Base-by-base conservation (phyloP, 2,329 filamentous ascomycete genomes). In the Epichloe coenophiala region DNA sequence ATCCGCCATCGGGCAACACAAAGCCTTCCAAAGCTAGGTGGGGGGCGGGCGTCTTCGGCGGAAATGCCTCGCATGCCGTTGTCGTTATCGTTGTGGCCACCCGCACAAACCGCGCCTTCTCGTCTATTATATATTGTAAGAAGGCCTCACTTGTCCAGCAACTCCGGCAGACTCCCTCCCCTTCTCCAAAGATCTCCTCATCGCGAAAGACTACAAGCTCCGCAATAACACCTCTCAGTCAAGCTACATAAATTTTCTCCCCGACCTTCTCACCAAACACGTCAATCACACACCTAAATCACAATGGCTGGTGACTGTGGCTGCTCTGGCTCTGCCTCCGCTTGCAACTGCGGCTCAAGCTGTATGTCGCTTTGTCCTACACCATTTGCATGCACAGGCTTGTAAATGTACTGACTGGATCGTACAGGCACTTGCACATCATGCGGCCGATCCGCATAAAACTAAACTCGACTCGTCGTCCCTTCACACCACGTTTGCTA, bases 271-370 rank as follows among this genome's bases (percentile, higher is more conserved):
- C 11, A 31, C 31, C 31, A 9, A 19, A n/a, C 21, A 42, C 40
- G 19, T 13, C 21, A 31, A 4, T 9, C 41, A 31, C 15, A 51
- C 50, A 44, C 48, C 40, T 46, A 15, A 40, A 11, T 44, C 38
- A 41, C 56, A 58, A 67, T 67, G 65, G 57, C 63, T 62, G 63
- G 60, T 55, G 56, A 66, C 60, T 66, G 65, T 56, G 65, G 63
- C 56, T 67, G 65, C 60, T 65, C 63, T 55, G 61, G 63, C 57
- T 56, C 54, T 53, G 54, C 60, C 53, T 59, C 61, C 54, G 53
- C 59, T 53, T 66, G 65, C 62, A 64, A 60, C 61, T 67, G 65
- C 56, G 65, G 65, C 62, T 60, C 64, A 52, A 60, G 59, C 60
- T 67, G 65, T 67, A 57, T 45, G 65, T 61, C 31, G 8, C 12